Base-by-base conservation (phyloP, 768 basidiomycete species). In the Lactifluus hygrophoroides region DNA sequence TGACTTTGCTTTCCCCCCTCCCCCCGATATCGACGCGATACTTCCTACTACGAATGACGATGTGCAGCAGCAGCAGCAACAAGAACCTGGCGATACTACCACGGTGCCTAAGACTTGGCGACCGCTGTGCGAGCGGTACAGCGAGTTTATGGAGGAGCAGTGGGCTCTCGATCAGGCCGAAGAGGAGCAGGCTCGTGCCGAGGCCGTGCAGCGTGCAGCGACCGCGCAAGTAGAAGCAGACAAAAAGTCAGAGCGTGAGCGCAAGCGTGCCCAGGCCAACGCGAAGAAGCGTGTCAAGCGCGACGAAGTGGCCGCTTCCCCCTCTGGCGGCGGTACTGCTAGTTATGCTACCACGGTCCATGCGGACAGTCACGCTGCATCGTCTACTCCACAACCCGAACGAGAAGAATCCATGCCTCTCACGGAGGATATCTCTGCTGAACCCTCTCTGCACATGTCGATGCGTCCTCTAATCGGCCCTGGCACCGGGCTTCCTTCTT, bases 81-180 rank as follows among this genome's bases (percentile, higher is more conserved):
- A n/a, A n/a, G n/a, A 70, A 57, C 65, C 68, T 3, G 64, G 66
- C 30, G 30, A 64, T 69, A 16, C 35, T 13, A 13, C 45, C 13
- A 9, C 46, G 11, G 54, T 66, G 10, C 51, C 62, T 38, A 76
- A 72, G 34, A 82, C 76, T 0, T 94, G 91, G 88, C 80, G 85
- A 23, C 89, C 95, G 2, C 77, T 90, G 45, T 82, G 76, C 61
- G 92, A 96, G 54, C 84, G 94, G 8, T 97, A 95, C 70, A 54
- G 77, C 19, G 91, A 95, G 69, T 96, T 83, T 66, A 85, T 88
- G 79, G 73, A 74, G 48, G 94, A 96, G 69, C 90, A 94, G 68
- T 85, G 83, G 80, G 77, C 72, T 7, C 70, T 90, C 53, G 94
- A 97, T 65, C 80, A 75, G 14, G 67, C 73, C 40, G 95, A 97